Evolutionary conservation across 164 flowering plant genomes (phyloP).

Genomic region (Macadamia tetraphylla): DNA sequence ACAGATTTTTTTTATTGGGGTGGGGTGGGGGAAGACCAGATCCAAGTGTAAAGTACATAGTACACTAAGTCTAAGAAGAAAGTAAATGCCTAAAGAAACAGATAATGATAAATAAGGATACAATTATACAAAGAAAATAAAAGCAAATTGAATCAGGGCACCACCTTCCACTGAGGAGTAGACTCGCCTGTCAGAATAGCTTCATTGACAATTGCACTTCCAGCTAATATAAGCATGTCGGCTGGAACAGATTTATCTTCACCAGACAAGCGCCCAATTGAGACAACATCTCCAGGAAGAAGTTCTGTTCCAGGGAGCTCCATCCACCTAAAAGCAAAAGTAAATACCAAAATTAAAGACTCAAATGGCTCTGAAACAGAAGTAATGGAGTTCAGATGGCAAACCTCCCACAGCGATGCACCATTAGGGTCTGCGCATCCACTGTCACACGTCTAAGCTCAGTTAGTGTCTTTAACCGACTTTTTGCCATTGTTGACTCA

Average conservation of each 20-base stretch:
- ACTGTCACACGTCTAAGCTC: conserved; percentile 96
- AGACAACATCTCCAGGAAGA: conserved; percentile 95
- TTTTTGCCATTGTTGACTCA: conserved; percentile 98
- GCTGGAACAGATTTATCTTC: conserved; percentile 96
- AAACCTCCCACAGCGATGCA: conserved; percentile 94
- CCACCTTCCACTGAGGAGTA: conserved; percentile 99
- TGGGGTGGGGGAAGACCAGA: neutral
- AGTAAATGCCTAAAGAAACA: neutral
- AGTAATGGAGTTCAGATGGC: conserved; percentile 19
- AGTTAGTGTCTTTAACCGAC: conserved; percentile 84
- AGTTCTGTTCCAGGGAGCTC: conserved; percentile 86
- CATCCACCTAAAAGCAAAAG: conserved; percentile 64
- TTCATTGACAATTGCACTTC: conserved; percentile 97
- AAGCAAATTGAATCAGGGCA: conserved; percentile 17
- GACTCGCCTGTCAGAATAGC: conserved; percentile 99
- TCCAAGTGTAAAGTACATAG: neutral
- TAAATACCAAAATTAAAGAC: conserved; percentile 6
- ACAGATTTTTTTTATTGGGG: too few relatives aligned
- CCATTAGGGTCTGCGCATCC: conserved; percentile 82
- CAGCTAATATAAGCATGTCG: conserved; percentile 93
- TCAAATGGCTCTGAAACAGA: neutral
- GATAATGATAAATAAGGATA: neutral
- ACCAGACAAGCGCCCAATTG: conserved; percentile 85
- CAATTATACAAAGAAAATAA: neutral
- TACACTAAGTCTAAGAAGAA: neutral